phyloP scores from a whole-genome alignment of 352 stramenopile species.

The Poterioochromonas sp. region DNA sequence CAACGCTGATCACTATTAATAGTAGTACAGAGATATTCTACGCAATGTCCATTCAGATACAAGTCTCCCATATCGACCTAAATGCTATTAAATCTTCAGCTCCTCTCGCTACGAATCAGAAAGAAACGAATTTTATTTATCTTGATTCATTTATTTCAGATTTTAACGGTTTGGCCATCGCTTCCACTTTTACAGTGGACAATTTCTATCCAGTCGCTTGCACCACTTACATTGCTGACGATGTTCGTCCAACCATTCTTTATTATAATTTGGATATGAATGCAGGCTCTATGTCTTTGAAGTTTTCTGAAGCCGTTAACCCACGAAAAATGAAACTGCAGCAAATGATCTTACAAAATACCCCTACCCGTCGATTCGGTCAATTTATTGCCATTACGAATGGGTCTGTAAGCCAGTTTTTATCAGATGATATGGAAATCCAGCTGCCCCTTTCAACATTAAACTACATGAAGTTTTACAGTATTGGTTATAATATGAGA shows the following conservation, averaged over 20 bases:
- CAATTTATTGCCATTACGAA: not conserved
- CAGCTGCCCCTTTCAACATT: not conserved
- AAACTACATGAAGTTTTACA: not conserved
- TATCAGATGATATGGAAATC: not conserved
- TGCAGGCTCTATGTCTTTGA: not conserved
- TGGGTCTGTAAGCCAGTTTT: not conserved
- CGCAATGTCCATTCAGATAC: not conserved
- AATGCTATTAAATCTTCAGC: not conserved
- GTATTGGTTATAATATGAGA: not conserved
- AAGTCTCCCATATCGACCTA: not conserved
- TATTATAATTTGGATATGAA: constrained; percentile 5
- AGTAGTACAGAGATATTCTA: too few species aligned
- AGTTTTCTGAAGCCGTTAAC: not conserved
- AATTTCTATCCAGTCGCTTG: not conserved
- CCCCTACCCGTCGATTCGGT: not conserved
- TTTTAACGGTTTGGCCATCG: not conserved
- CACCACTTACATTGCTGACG: not conserved
- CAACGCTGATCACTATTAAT: not conserved
- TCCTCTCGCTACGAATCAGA: not conserved
- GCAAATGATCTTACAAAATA: not conserved
- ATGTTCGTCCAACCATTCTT: not conserved
- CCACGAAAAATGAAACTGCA: not conserved
- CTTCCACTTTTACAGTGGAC: not conserved
- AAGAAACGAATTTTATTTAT: not conserved
- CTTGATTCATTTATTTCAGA: not conserved